These are phyloP conservation scores for maize (Zea mays) DNA, from an alignment of 176 grass and related monocot species.

Conservation along the genomic window DNA sequence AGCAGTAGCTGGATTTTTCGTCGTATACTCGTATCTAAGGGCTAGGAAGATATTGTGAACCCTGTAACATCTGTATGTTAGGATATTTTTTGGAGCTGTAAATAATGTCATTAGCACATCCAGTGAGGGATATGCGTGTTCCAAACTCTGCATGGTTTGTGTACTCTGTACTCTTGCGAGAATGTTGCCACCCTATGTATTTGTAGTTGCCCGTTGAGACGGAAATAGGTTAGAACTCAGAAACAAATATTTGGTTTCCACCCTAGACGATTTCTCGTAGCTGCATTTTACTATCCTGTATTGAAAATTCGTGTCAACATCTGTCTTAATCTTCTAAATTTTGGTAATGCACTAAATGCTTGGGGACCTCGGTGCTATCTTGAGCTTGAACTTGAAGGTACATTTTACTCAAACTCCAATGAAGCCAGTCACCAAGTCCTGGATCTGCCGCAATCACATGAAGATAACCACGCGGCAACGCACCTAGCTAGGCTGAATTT, in stretches of 20 bases:
- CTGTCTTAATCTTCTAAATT: not conserved
- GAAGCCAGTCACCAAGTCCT: no score
- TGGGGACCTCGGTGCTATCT: not conserved
- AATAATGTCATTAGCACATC: conserved; percentile 29
- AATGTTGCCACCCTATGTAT: not conserved
- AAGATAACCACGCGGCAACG: no score
- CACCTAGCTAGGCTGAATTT: no score
- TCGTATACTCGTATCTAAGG: conserved; percentile 83
- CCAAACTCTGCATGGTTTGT: conserved; percentile 1
- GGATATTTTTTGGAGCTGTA: conserved; percentile 34
- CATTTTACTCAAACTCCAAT: no score
- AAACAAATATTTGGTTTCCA: not conserved
- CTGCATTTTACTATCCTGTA: not conserved
- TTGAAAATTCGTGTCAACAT: not conserved
- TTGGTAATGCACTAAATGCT: not conserved
- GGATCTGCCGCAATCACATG: no score
- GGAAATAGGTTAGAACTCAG: not conserved
- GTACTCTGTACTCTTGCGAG: not conserved
- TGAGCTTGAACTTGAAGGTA: no score
- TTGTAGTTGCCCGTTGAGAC: not conserved
- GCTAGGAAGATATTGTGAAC: conserved; percentile 77
- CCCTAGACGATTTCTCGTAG: not conserved
- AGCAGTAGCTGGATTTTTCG: conserved; percentile 73
- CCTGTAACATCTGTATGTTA: not conserved
- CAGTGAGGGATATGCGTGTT: not conserved